These are phyloP conservation scores for Ogataea allantospora DNA, from an alignment of 805 yeast species.

Conservation along the genomic window DNA sequence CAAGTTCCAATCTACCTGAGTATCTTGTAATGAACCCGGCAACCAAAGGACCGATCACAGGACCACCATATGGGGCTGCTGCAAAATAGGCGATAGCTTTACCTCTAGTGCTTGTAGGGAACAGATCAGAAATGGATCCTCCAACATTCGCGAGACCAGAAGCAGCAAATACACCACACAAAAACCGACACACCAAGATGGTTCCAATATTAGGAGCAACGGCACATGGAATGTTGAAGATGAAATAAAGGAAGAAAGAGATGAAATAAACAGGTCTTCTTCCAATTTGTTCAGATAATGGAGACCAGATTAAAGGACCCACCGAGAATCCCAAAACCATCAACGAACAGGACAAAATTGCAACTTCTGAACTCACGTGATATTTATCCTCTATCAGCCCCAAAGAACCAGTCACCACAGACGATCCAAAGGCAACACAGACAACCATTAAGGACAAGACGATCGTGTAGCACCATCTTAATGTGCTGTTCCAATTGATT, in stretches of 20 bases:
- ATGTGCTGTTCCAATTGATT: slow-evolving; percentile 66
- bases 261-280: slow-evolving; percentile 80
- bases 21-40: slow-evolving; percentile 81
- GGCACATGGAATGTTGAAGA: slow-evolving; percentile 88
- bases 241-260: slow-evolving; percentile 68
- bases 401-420: slow-evolving; percentile 85
- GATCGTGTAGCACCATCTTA: slow-evolving; percentile 67
- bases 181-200: slow-evolving; percentile 74
- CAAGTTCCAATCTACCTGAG: slow-evolving; percentile 63
- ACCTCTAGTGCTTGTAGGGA: slow-evolving; percentile 78
- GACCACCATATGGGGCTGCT: slow-evolving; percentile 91
- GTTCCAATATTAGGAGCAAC: slow-evolving; percentile 80
- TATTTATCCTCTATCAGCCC: slow-evolving; percentile 63
- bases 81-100: slow-evolving; percentile 89
- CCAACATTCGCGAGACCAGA: slow-evolving; percentile 86
- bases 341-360: slow-evolving; percentile 74
- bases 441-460: slow-evolving; percentile 71
- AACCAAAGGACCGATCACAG: slow-evolving; percentile 84
- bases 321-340: slow-evolving; percentile 88
- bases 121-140: slow-evolving; percentile 88
- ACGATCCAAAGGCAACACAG: slow-evolving; percentile 90
- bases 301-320: slow-evolving; percentile 90
- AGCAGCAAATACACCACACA: slow-evolving; percentile 83
- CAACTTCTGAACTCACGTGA: slow-evolving; percentile 73
- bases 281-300: slow-evolving; percentile 81